Evolutionary conservation across 1,139 yeast species (phyloP).

Genomic region (Suhomyces anneliseae): DNA sequence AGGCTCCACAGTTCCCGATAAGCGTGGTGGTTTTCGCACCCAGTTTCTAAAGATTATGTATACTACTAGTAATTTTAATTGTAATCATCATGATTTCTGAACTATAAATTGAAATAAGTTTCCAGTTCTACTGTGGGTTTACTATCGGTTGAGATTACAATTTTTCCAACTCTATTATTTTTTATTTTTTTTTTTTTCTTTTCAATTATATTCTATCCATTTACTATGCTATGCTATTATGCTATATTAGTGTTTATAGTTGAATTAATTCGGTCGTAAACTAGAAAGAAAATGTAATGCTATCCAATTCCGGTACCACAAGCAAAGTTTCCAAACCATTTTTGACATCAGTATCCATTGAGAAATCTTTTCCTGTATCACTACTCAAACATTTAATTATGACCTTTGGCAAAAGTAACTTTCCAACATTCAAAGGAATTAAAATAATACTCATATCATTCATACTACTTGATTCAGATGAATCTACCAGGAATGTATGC

Average conservation of each 20-base stretch:
- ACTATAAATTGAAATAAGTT: too few relatives aligned
- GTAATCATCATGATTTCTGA: too few relatives aligned
- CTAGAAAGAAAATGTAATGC: slow-evolving; percentile 59
- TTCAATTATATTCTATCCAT: background rate
- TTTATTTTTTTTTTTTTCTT: too few relatives aligned
- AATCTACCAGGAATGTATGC: slow-evolving; percentile 43
- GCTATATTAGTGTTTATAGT: background rate
- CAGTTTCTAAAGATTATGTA: background rate
- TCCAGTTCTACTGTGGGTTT: background rate
- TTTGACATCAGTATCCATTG: slow-evolving; percentile 61
- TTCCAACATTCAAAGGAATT: slow-evolving; percentile 77
- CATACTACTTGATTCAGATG: slow-evolving; percentile 11
- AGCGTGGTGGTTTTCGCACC: background rate
- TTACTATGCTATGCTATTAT: background rate
- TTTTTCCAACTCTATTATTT: too few relatives aligned
- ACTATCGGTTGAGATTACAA: background rate
- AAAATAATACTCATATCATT: slow-evolving; percentile 44
- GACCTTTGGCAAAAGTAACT: slow-evolving; percentile 64
- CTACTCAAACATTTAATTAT: slow-evolving; percentile 40
- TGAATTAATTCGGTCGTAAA: background rate
- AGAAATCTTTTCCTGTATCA: slow-evolving; percentile 27
- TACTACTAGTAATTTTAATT: too few relatives aligned
- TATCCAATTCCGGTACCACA: slow-evolving; percentile 71
- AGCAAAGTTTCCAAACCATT: slow-evolving; percentile 69
- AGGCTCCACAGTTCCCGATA: too few relatives aligned